Evolutionary conservation across 345 rosid species (phyloP), one percentile per base, ranked within the genome.

Genomic region (Reutealis trisperma): DNA sequence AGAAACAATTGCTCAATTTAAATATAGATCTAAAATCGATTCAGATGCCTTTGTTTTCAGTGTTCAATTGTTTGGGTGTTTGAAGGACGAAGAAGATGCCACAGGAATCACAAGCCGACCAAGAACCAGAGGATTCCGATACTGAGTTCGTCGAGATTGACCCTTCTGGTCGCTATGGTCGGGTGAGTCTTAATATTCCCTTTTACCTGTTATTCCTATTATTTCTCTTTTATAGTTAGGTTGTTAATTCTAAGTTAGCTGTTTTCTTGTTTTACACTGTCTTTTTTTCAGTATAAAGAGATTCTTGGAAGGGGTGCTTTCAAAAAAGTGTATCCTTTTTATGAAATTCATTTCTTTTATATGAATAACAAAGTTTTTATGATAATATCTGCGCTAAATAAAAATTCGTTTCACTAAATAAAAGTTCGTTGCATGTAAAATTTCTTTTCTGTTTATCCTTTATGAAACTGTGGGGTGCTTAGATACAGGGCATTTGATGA

Each of bases 41-140:
- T 47, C 14, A 1, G 14, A 47, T 47, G 51, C 12, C 2, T 47
- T 47, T 47, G 13, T 0, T 47, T 47, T 47, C 11, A 8, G 2
- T 16, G 24, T 61, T 25, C 24, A 60, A 22, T 72, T 42, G n/a
- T 19, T 13, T 44, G 22, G 4, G 22, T 49, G 19, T 11, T 47
- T 71, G 45, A 62, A 67, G 51, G 71, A 73, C 73, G 84, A 86
- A 74, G 84, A 86, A 74, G 83, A 92, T 92, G 96, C 81, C 87
- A n/a, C 92, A 76, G 77, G 91, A 85, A 70, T 79, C 84, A 19
- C 74, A 87, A 34, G 75, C 89, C 5, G 91, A 92, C 22, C 88
- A 84, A 67, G 93, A 92, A 60, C 87, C 80, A 47, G 93, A 92
- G 32, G 90, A 85, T 76, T 78, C 89, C 4, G 97, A 93, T 49